Percentiles rank a stretch among this genome's conserved stretches.
Conservation (phyloP, 2,329 filamentous ascomycete species). For the Stachybotrys echinatus region DNA sequence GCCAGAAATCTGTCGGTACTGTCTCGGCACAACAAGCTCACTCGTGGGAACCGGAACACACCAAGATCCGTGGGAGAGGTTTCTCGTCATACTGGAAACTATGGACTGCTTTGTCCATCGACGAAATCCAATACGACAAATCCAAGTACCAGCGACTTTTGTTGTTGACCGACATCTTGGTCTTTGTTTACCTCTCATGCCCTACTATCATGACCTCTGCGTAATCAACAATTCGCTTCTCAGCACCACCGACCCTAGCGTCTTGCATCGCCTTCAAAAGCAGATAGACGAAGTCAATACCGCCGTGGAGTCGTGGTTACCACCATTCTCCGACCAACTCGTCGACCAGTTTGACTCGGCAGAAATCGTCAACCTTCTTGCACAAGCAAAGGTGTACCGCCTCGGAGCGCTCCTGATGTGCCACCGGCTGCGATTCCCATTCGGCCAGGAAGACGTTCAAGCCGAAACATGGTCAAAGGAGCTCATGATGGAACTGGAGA, state of each 20-base stretch:
- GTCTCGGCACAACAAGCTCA: not conserved
- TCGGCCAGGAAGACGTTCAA: conserved; percentile 1
- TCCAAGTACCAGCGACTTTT: not conserved
- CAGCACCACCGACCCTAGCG: not conserved
- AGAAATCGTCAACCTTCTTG: conserved; percentile 2
- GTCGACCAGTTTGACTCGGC: not conserved
- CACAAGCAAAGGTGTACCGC: conserved; percentile 2
- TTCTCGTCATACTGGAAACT: not conserved
- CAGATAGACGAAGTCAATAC: not conserved
- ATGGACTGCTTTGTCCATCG: conserved; percentile 1
- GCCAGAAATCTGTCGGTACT: conserved; percentile 1
- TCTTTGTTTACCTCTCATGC: conserved; percentile 1
- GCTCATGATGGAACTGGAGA: conserved; percentile 1
- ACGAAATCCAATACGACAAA: not conserved
- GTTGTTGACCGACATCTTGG: not conserved
- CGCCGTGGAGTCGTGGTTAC: not conserved
- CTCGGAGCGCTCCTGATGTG: conserved; percentile 1
- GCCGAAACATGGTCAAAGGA: conserved; percentile 2
- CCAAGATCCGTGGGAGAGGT: not conserved
- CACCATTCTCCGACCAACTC: not conserved
- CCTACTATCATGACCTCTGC: conserved; percentile 2
- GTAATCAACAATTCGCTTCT: conserved; percentile 1
- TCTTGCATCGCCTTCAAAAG: not conserved
- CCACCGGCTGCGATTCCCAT: conserved; percentile 1
- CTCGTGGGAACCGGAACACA: not conserved